Base-by-base conservation (phyloP, 805 yeast species). In the Metschnikowia lochheadii region DNA sequence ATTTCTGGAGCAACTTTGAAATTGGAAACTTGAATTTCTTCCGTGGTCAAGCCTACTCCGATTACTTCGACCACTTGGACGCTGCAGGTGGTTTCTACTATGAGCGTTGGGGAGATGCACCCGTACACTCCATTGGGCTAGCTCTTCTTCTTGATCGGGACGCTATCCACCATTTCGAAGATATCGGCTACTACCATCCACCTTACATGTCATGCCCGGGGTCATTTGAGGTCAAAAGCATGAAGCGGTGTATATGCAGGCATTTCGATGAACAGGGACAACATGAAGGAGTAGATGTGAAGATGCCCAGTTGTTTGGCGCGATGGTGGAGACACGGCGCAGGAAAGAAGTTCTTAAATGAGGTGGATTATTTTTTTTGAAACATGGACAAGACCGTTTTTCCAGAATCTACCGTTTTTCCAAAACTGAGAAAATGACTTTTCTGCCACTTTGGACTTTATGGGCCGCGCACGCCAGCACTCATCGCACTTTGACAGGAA, bases 251-350 rank as follows among this genome's bases (percentile, higher is more conserved):
- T 49, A 59, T 71, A 11, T 73, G 78, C 54, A 60, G 42, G 14
- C 18, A 44, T 15, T 17, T 49, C 20, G 57, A 51, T 40, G 57
- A 55, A 40, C 57, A 56, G 14, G 52, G 54, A 18, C 54, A 57
- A 8, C 56, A 56, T 26, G 51, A 68, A 18, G 69, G 74, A 41
- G 70, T 79, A 53, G 73, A 75, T 48, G 65, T 74, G n/a, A 62
- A 74, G 52, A 63, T 79, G 4, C 80, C 77, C 55, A 85, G 91
- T 58, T 87, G 95, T 66, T 63, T 87, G 42, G 73, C 80, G 32
- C 74, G 83, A 53, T 87, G 91, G 91, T 87, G 95, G 95, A 81
- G 81, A 58, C 72, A 72, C 54, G 85, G 87, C 8, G 72, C 81
- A 2, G 87, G 88, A 1, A 83, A 82, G 58, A 63, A 60, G 2